Evolutionary conservation across 148 eudicot species (phyloP).

Genomic region (Vaccinium myrtillus): DNA sequence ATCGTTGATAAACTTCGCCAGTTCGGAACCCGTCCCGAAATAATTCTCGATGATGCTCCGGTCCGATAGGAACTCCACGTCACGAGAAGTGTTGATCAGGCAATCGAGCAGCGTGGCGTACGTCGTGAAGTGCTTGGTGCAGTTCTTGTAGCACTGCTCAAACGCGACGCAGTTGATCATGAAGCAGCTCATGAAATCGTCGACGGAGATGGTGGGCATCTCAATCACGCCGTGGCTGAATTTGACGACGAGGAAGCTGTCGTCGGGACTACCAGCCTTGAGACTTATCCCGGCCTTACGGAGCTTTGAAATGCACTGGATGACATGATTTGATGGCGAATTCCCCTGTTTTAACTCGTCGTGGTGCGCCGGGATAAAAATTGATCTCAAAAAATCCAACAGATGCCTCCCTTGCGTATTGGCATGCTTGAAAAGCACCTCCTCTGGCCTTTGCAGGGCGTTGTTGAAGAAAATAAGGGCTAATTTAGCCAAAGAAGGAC

Average conservation of each 20-base stretch:
- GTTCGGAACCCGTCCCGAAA: constrained; percentile 59
- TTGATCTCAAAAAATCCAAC: constrained; percentile 62
- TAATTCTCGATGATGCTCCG: constrained; percentile 60
- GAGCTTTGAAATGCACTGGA: constrained; percentile 63
- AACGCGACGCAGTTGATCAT: constrained; percentile 63
- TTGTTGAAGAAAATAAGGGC: constrained; percentile 55
- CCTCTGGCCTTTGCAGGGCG: constrained; percentile 36
- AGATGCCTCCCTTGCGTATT: constrained; percentile 49
- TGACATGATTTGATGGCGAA: constrained; percentile 35
- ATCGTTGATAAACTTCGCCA: constrained; percentile 60
- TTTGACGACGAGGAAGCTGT: constrained; percentile 55
- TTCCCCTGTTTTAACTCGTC: constrained; percentile 9
- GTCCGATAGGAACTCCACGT: constrained; percentile 46
- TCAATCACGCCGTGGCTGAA: constrained; percentile 60
- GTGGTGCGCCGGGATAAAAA: constrained; percentile 42
- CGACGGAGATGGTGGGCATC: constrained; percentile 67
- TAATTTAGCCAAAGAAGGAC: constrained; percentile 33
- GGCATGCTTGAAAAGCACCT: constrained; percentile 24
- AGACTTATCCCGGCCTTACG: constrained; percentile 63
- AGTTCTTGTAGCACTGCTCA: constrained; percentile 53
- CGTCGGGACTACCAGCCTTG: constrained; percentile 20
- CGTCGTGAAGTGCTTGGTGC: constrained; percentile 64
- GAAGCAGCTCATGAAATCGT: constrained; percentile 68
- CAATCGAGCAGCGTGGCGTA: constrained; percentile 60
- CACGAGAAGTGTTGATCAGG: constrained; percentile 37